Evolutionary conservation across 192 early-diverging fungal genomes (phyloP), one percentile per base, ranked within the genome.

Genomic region (Dispira parvispora): DNA sequence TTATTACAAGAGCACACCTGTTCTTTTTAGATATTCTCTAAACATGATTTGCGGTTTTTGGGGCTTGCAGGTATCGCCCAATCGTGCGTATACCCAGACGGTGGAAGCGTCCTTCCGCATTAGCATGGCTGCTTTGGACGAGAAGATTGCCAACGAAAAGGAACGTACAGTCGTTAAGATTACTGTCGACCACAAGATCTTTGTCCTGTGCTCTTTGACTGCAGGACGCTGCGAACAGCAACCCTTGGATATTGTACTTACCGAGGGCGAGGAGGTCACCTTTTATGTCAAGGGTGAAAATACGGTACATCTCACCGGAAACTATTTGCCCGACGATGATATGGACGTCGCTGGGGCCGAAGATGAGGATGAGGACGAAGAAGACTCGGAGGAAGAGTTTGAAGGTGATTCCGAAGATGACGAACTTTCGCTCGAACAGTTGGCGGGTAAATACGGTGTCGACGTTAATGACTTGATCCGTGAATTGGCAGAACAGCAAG

Each of bases 191-290:
- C 77, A 82, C 43, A 80, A 82, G 67, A 73, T 77, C 18, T 92
- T 87, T 74, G 80, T 84, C 2, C 76, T 94, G 49, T 93, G 91
- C 73, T 83, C 88, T 25, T 69, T 96, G 67, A 84, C 78, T 13
- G 80, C 87, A 12, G 90, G 83, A 52, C 73, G 80, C 64, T 75
- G 80, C 50, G 87, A 96, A 66, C 87, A 92, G 72, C 85, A 89
- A 73, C 38, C 62, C 1, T 69, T 96, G 57, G 82, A 87, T 44
- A 56, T 86, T 23, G 66, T 67, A 23, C 80, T 88, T 56, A 77
- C 76, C 38, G 87, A 92, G 60, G 85, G 84, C 60, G 88, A 91
- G 63, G 88, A 88, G 66, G 79, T 96, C 64, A 85, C 83, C 9
- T 89, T 96, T 67, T 73, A 79, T 32, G 75, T 78, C 38, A 65